phyloP scores from a whole-genome alignment of 139 green algal species.

The Coelastrella sp. region DNA sequence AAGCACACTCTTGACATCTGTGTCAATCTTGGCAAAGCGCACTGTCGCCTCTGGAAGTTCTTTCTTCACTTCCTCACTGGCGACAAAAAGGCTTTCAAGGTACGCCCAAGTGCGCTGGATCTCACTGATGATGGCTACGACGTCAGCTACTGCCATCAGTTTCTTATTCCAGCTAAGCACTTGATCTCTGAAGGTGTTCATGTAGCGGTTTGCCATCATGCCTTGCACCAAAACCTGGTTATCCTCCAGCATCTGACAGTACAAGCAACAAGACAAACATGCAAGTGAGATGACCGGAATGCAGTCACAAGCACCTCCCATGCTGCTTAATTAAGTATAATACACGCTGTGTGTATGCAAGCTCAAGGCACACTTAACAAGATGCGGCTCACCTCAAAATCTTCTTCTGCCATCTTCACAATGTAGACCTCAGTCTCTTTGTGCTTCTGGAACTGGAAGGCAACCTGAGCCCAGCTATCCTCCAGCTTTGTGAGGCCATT shows the following conservation, averaged over 20 bases:
- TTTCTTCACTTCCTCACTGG: constrained; percentile 92
- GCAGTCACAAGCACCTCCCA: no score
- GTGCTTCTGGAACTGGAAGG: constrained; percentile 82
- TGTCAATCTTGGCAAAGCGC: constrained; percentile 85
- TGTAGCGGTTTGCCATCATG: constrained; percentile 94
- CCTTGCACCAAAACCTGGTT: constrained; percentile 91
- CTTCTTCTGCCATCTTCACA: constrained; percentile 89
- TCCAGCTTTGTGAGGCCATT: constrained; percentile 75
- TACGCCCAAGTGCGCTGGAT: constrained; percentile 92
- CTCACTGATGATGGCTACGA: constrained; percentile 74
- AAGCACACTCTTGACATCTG: constrained; percentile 74
- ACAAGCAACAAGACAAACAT: background rate
- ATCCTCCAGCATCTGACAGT: constrained; percentile 83
- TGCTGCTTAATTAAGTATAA: no score
- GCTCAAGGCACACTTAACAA: no score
- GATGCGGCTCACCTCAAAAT: constrained; percentile 84
- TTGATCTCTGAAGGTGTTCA: constrained; percentile 86
- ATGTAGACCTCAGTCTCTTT: constrained; percentile 80
- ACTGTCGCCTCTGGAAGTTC: constrained; percentile 85
- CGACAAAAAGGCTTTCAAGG: constrained; percentile 89
- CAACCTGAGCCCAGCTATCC: constrained; percentile 83
- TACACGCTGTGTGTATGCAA: no score
- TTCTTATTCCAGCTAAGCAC: constrained; percentile 89
- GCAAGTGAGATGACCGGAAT: no score
- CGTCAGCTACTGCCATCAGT: constrained; percentile 87